Base-by-base conservation (phyloP, 352 stramenopile species). In the Globisporangium spiculum region DNA sequence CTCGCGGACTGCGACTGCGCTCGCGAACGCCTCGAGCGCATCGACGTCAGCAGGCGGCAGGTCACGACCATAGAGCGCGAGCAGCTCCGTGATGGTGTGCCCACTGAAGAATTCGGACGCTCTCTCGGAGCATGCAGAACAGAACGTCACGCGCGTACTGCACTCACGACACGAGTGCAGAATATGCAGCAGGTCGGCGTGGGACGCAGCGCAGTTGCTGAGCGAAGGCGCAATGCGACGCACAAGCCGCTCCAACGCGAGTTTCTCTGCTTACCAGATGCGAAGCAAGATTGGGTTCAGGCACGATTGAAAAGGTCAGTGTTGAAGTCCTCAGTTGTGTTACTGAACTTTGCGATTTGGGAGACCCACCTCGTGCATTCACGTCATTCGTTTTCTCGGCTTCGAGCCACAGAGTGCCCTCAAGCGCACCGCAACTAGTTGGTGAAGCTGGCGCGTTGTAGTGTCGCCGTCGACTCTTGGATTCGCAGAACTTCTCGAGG, bases 21-120 rank as follows among this genome's bases (percentile, higher is more conserved):
- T 71, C 9, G 67, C 52, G 67, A 91, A 91, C 4, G 46, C 73
- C 10, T 74, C 71, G 24, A 91, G 74, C 20, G 75, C 71, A 41
- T 78, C 73, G 41, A 69, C 68, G 55, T 92, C 79, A 1, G 81
- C 83, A 4, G 79, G 68, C 3, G 84, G 82, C 26, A 92, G 71
- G 12, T 89, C 81, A 2, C 61, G 77, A 0, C 81, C 74, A 65
- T 93, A 93, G 26, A 89, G 68, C 22, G 72, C 66, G 30, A 83
- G 72, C 41, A 93, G 72, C 69, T 93, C 84, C 0, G 73, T 7
- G 14, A 68, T 69, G 7, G 83, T 78, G 70, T 86, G 88, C 4
- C 79, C 80, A 5, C 69, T 75, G 57, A 91, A 91, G 73, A 88
- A 93, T 65, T 91, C 84, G 70, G 73, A 78, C 20, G 83, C 75